Percentiles rank a stretch among this genome's conserved stretches.
Evolutionary conservation across 306 rosid species (phyloP).

Genomic region (Casuarina cunninghamiana): DNA sequence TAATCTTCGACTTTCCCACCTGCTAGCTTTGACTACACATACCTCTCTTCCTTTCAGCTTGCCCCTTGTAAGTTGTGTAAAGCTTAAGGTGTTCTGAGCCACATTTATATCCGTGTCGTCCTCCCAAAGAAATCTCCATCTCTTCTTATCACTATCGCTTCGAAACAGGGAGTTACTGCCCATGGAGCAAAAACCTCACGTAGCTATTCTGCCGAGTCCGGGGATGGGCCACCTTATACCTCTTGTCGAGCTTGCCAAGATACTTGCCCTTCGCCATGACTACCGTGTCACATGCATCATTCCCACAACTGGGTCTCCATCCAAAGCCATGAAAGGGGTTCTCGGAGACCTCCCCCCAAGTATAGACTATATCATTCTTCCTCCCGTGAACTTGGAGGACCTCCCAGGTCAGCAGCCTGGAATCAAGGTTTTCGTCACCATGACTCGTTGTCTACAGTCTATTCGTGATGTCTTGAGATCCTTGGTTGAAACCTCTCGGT

Average conservation of each 20-base stretch:
- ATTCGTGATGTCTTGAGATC: slow-evolving; percentile 5
- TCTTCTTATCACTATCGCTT: background rate
- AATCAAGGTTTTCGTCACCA: slow-evolving; percentile 23
- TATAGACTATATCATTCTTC: slow-evolving; percentile 33
- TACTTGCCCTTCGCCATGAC: slow-evolving; percentile 30
- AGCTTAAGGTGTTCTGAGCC: too few relatives aligned
- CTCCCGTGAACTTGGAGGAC: slow-evolving; percentile 25
- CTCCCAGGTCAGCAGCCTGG: background rate
- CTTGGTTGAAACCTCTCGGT: slow-evolving; percentile 1
- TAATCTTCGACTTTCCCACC: too few relatives aligned
- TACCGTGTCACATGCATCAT: slow-evolving; percentile 44
- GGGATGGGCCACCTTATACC: slow-evolving; percentile 45
- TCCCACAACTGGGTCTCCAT: slow-evolving; percentile 34
- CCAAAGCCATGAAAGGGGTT: slow-evolving; percentile 32
- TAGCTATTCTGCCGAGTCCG: slow-evolving; percentile 37
- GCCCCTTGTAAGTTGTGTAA: too few relatives aligned
- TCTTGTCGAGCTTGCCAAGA: slow-evolving; percentile 34
- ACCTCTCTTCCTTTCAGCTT: too few relatives aligned
- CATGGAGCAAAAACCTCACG: slow-evolving; percentile 26
- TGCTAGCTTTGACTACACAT: too few relatives aligned
- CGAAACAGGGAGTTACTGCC: background rate
- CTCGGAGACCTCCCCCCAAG: slow-evolving; percentile 35
- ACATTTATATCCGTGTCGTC: too few relatives aligned
- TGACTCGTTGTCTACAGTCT: slow-evolving; percentile 29
- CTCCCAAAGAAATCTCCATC: too few relatives aligned